These are phyloP conservation scores for Neofusicoccum laricinum DNA, from an alignment of 2,329 filamentous ascomycete species.

Conservation along the genomic window DNA sequence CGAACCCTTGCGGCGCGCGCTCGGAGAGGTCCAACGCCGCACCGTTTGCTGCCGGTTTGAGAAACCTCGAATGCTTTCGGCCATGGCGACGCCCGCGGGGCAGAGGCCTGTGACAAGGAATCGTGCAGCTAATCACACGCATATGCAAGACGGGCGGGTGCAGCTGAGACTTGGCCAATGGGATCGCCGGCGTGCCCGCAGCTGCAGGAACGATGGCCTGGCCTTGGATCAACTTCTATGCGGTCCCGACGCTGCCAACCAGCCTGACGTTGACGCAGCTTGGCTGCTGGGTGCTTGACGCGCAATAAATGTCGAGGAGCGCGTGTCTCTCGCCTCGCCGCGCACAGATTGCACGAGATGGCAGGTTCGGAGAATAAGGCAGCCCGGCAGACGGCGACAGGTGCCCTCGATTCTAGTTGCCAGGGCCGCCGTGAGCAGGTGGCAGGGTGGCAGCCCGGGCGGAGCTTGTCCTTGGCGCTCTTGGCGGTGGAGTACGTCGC, in stretches of 20 bases:
- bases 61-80: constrained; percentile 6
- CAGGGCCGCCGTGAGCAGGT: background rate
- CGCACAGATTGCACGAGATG: background rate
- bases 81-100: constrained; percentile 5
- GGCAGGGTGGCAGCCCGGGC: background rate
- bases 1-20: background rate
- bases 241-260: background rate
- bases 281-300: background rate
- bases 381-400: background rate
- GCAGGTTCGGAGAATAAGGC: constrained; percentile 4
- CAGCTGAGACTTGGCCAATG: constrained; percentile 16
- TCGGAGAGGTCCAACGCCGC: background rate
- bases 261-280: background rate
- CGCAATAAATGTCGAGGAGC: background rate
- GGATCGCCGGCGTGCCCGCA: background rate
- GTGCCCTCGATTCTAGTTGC: background rate
- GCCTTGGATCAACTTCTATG: constrained; percentile 8
- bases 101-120: constrained; percentile 11
- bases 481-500: background rate
- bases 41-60: constrained; percentile 12
- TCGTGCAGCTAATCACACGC: constrained; percentile 18
- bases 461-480: background rate
- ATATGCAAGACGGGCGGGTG: constrained; percentile 17
- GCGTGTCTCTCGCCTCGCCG: background rate
- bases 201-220: constrained; percentile 18